These are phyloP conservation scores for Nymphaea thermarum DNA, from an alignment of 164 flowering plant genomes.

Conservation along the genomic window DNA sequence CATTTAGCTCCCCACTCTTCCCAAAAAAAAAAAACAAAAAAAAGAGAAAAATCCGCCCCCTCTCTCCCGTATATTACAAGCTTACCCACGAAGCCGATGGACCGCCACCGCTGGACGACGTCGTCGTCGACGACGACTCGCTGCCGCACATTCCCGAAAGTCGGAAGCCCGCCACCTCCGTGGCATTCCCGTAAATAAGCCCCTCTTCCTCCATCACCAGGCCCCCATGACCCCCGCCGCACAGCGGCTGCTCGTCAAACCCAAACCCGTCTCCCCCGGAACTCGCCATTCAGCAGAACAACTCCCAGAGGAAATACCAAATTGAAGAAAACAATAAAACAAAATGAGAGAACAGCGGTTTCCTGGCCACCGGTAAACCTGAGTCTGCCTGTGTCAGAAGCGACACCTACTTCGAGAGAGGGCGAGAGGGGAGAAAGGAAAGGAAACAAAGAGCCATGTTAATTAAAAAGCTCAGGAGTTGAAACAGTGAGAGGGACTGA, in stretches of 20 bases:
- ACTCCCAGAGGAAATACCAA: not conserved
- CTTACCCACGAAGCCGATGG: conserved; percentile 23
- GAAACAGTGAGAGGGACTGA: not conserved
- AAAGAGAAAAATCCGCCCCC: not conserved
- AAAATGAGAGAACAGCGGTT: not conserved
- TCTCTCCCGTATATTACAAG: not conserved
- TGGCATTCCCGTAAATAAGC: not conserved
- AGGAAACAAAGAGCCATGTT: not conserved
- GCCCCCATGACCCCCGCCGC: not conserved
- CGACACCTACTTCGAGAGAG: not conserved
- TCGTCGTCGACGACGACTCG: conserved; percentile 36
- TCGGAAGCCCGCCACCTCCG: conserved; percentile 7
- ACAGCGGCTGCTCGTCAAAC: not conserved
- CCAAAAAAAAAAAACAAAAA: not conserved
- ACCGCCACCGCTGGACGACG: conserved; percentile 16
- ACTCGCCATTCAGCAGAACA: not conserved
- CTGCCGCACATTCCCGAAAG: conserved; percentile 27
- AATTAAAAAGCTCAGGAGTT: not conserved
- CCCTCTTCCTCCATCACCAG: not conserved
- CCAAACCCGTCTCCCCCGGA: not conserved
- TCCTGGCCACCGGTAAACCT: not conserved
- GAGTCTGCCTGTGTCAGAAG: no score
- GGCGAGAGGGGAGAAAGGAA: not conserved
- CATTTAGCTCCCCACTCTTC: no score
- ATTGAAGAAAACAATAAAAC: not conserved